Base-by-base conservation (phyloP, 2,329 filamentous ascomycete genomes). In the Penicillium sp. region DNA sequence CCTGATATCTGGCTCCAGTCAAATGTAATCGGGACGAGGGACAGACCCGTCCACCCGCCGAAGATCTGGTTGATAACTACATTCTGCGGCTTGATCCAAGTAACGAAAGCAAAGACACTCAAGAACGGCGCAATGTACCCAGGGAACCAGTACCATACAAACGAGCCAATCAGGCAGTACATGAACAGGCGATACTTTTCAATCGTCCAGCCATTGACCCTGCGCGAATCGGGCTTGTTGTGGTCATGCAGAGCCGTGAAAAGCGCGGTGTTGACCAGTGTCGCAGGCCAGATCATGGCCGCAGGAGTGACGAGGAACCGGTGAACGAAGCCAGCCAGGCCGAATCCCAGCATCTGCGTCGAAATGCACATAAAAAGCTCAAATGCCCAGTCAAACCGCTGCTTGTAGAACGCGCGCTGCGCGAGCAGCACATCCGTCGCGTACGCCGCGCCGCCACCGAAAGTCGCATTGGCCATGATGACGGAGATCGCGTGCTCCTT, bases 1-100 rank as follows among this genome's bases (percentile, higher is more conserved):
- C 88, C 90, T 3, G 88, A 83, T 56, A 91, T 84, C 68, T 91
- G 88, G 5, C 88, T 89, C 89, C 90, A 92, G 78, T 92, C 90
- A 70, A 92, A 91, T 0, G 89, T 91, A 35, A 92, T 86, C 1
- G 90, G 90, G 7, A 92, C 77, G 30, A 92, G 70, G 0, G 87
- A 90, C 3, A 92, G 66, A 0, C 90, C 90, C 0, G 87, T 89
- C 53, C 81, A 82, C 1, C 88, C 89, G 2, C 90, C 90, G 67
- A 92, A 92, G 1, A 92, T 71, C 72, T 92, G 90, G 66, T 92
- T 93, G 45, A 92, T 76, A 9, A 91, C 77, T 0, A 86, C 81
- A 62, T 86, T 91, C 54, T 91, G 81, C 0, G 90, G 90, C 1
- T 85, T 86, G 60, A 91, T 84, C 89, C 90, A 92, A 0, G 90